A percentile compares a stretch with the other conserved stretches of the same genome.
Evolutionary conservation across 2,329 filamentous ascomycete species (phyloP).

Genomic region (Thermoascus crustaceus): DNA sequence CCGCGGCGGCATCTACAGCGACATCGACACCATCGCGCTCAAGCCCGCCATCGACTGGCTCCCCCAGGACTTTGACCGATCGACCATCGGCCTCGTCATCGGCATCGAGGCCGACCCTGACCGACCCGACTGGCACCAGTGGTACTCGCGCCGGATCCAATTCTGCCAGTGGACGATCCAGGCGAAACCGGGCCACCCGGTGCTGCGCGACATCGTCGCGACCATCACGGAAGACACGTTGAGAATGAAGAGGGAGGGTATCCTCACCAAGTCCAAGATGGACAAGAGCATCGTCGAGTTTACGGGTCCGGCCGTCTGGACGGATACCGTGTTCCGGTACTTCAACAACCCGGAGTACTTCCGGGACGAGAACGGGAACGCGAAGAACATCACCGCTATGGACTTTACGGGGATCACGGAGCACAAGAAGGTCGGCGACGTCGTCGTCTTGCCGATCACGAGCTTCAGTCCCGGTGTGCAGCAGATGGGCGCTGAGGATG

Average conservation of each 20-base stretch:
- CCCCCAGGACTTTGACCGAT: constrained; percentile 65
- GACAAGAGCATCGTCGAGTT: constrained; percentile 82
- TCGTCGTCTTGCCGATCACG: constrained; percentile 88
- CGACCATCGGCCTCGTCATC: constrained; percentile 74
- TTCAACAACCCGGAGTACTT: constrained; percentile 90
- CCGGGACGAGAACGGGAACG: constrained; percentile 58
- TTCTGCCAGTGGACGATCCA: constrained; percentile 99
- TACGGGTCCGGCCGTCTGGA: constrained; percentile 91
- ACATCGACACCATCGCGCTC: constrained; percentile 85
- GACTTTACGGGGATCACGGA: constrained; percentile 83
- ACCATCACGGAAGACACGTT: constrained; percentile 79
- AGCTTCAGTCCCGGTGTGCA: constrained; percentile 92
- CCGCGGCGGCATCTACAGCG: constrained; percentile 74
- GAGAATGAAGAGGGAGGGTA: constrained; percentile 59
- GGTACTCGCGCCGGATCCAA: constrained; percentile 93
- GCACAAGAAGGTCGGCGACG: constrained; percentile 83
- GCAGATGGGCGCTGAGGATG: constrained; percentile 84
- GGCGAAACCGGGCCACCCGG: constrained; percentile 85
- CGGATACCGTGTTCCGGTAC: constrained; percentile 82
- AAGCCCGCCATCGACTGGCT: constrained; percentile 83
- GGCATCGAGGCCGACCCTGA: constrained; percentile 97
- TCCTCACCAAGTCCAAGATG: constrained; percentile 51
- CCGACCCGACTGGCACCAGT: constrained; percentile 81
- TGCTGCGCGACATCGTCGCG: constrained; percentile 77
- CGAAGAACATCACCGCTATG: constrained; percentile 68